phyloP scores from a whole-genome alignment of 805 yeast species.

The Kluyveromyces aestuarii region DNA sequence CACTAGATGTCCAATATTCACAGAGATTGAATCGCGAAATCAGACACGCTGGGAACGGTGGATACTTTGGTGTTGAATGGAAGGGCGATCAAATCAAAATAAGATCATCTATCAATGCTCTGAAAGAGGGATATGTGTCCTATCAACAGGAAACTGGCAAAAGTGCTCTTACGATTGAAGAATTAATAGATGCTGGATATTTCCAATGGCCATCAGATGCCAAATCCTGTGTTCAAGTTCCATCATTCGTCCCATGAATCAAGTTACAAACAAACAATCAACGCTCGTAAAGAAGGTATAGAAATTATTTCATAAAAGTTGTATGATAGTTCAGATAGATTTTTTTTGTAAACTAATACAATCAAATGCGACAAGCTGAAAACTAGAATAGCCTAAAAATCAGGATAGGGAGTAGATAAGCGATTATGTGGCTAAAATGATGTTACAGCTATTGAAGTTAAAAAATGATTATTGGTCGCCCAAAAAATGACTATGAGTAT shows the following conservation, averaged over 20 bases:
- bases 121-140: conserved; percentile 38
- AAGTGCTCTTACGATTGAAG: conserved; percentile 31
- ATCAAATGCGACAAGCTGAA: no score
- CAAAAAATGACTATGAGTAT: no score
- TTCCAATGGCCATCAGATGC: conserved; percentile 25
- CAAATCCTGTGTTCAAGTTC: conserved; percentile 10
- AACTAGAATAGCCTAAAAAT: no score
- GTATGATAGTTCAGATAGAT: background rate
- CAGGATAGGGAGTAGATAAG: no score
- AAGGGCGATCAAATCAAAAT: conserved; percentile 35
- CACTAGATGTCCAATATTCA: conserved; percentile 53
- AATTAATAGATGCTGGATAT: conserved; percentile 31
- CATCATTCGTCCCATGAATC: conserved; percentile 6
- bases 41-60: conserved; percentile 31
- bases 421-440: no score
- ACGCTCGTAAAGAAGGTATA: background rate
- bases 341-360: no score
- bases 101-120: conserved; percentile 34
- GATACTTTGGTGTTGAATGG: conserved; percentile 47
- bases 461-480: no score
- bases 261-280: background rate
- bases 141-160: conserved; percentile 33
- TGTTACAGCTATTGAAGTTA: no score
- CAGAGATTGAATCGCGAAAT: conserved; percentile 34
- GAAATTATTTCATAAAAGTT: background rate